Conservation (phyloP, 495 filamentous ascomycete genomes). For the Trichoderma gamsii region DNA sequence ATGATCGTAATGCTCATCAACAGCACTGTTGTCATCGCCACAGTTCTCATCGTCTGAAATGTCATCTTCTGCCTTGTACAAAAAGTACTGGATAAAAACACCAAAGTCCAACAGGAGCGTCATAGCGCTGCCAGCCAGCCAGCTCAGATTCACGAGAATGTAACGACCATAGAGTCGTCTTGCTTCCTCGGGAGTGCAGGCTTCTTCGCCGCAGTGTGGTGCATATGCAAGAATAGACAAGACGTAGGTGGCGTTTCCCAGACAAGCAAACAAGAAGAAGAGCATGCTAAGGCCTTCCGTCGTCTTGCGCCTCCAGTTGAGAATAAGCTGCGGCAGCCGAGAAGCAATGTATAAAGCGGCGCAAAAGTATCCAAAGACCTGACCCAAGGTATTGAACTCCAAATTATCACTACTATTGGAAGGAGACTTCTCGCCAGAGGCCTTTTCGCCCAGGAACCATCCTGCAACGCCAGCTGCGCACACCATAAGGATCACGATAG, state of each 20-base stretch:
- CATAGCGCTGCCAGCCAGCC: slow-evolving; percentile 84
- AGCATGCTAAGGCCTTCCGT: slow-evolving; percentile 87
- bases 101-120: slow-evolving; percentile 75
- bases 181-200: slow-evolving; percentile 52
- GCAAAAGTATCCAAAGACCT: slow-evolving; percentile 80
- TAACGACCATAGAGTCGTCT: slow-evolving; percentile 62
- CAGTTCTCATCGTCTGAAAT: slow-evolving; percentile 17
- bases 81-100: slow-evolving; percentile 90
- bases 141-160: slow-evolving; percentile 79
- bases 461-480: slow-evolving; percentile 75
- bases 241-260: slow-evolving; percentile 91
- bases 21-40: slow-evolving; percentile 20
- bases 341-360: slow-evolving; percentile 83
- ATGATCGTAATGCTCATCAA: slow-evolving; percentile 30
- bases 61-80: slow-evolving; percentile 50
- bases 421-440: slow-evolving; percentile 19
- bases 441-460: slow-evolving; percentile 64
- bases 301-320: slow-evolving; percentile 83
- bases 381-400: slow-evolving; percentile 66
- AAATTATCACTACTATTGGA: slow-evolving; percentile 33
- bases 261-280: slow-evolving; percentile 94
- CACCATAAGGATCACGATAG: slow-evolving; percentile 65
- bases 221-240: slow-evolving; percentile 85
- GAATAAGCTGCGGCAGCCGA: slow-evolving; percentile 77
- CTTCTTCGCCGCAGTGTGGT: slow-evolving; percentile 46